phyloP scores from a whole-genome alignment of 805 yeast genomes.

The Torulaspora indica region DNA sequence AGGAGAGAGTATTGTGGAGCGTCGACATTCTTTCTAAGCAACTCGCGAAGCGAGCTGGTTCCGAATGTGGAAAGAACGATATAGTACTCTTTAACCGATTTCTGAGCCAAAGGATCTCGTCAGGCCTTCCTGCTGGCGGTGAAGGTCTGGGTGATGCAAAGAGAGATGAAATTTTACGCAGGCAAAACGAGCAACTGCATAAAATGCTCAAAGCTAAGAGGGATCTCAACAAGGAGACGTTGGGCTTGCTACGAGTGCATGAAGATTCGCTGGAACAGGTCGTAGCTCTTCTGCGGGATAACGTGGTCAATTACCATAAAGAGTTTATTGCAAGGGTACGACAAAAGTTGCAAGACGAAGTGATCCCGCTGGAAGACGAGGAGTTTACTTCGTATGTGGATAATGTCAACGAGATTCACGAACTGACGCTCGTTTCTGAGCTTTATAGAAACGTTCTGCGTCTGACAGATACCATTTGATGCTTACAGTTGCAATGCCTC shows the following conservation, averaged over 20 bases:
- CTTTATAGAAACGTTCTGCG: slow-evolving; percentile 17
- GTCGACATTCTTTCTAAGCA: slow-evolving; percentile 23
- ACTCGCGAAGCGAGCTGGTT: slow-evolving; percentile 12
- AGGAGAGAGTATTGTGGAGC: slow-evolving; percentile 18
- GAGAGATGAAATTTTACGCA: background rate
- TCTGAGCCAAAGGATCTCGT: slow-evolving; percentile 10
- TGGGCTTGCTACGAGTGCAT: slow-evolving; percentile 18
- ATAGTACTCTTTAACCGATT: slow-evolving; percentile 19
- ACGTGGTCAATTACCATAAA: slow-evolving; percentile 18
- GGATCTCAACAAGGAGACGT: slow-evolving; percentile 13
- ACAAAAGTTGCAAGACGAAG: slow-evolving; percentile 12
- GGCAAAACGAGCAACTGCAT: slow-evolving; percentile 18
- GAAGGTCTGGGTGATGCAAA: background rate
- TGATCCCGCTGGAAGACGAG: slow-evolving; percentile 19
- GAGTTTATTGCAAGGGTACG: slow-evolving; percentile 13
- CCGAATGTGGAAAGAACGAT: slow-evolving; percentile 12
- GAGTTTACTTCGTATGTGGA: slow-evolving; percentile 23
- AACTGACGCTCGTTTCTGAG: slow-evolving; percentile 21
- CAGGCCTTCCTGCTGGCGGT: background rate
- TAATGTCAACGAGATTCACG: slow-evolving; percentile 19
- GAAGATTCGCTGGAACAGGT: slow-evolving; percentile 21
- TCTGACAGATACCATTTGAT: background rate
- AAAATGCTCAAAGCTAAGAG: slow-evolving; percentile 12
- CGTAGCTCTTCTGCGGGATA: slow-evolving; percentile 19
- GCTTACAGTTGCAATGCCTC: background rate